phyloP scores from a whole-genome alignment of 495 filamentous ascomycete genomes.

The Beverwykella pulmonaria region DNA sequence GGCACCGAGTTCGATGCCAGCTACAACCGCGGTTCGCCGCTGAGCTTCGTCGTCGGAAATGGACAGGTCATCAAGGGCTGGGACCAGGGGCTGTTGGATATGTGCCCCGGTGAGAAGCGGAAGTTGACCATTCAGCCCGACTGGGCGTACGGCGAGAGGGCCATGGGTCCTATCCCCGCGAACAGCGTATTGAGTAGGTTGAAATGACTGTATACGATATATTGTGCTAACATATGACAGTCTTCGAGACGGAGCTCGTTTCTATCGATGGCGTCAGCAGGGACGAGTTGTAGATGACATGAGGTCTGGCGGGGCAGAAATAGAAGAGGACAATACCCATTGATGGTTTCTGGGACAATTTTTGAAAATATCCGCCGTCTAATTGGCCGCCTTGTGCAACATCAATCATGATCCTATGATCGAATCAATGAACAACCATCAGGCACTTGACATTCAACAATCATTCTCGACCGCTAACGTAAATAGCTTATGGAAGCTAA shows the following conservation, averaged over 20 bases:
- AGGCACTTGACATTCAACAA: not conserved
- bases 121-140: constrained; percentile 50
- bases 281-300: constrained; percentile 39
- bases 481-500: not conserved
- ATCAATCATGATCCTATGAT: not conserved
- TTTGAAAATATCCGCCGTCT: not conserved
- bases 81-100: constrained; percentile 49
- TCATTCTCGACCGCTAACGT: not conserved
- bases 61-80: constrained; percentile 54
- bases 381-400: not conserved
- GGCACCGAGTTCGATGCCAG: constrained; percentile 50
- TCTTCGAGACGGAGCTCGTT: constrained; percentile 51
- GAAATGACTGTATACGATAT: not conserved
- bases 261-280: constrained; percentile 45
- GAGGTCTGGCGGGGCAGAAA: not conserved
- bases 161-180: constrained; percentile 48
- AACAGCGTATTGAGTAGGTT: constrained; percentile 42
- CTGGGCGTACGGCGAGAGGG: constrained; percentile 46
- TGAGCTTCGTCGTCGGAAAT: constrained; percentile 48
- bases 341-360: not conserved
- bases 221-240: constrained; percentile 21
- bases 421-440: not conserved
- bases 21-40: constrained; percentile 50
- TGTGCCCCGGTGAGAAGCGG: constrained; percentile 51
- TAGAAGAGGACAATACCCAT: not conserved